Evolutionary conservation across 768 basidiomycete genomes (phyloP).

Genomic region (Daedaleopsis nitida): DNA sequence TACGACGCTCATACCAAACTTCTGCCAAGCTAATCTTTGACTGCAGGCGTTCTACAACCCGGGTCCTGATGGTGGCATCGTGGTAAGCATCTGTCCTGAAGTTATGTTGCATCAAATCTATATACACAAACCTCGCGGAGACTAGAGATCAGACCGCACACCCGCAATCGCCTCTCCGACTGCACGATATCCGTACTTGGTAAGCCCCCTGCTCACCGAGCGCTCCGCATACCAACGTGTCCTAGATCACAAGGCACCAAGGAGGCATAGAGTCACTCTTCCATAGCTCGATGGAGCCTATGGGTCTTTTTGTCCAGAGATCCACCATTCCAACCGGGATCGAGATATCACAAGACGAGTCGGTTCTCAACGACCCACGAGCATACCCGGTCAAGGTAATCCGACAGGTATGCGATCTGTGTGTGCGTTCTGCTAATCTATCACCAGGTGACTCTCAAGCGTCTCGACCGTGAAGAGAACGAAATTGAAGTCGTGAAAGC

Average conservation of each 20-base stretch:
- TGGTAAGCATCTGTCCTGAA: slow-evolving; percentile 44
- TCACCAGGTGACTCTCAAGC: slow-evolving; percentile 49
- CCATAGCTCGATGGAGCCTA: slow-evolving; percentile 51
- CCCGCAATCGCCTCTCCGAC: slow-evolving; percentile 24
- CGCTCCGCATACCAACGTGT: not conserved
- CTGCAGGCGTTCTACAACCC: slow-evolving; percentile 79
- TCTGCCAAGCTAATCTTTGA: not conserved
- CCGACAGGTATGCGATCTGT: not conserved
- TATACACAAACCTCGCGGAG: not conserved
- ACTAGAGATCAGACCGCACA: not conserved
- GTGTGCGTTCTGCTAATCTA: slow-evolving; percentile 1
- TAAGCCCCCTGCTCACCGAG: not conserved
- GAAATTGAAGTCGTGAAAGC: slow-evolving; percentile 62
- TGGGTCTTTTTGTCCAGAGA: slow-evolving; percentile 53
- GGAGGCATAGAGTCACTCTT: slow-evolving; percentile 66
- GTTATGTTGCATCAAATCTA: too few relatives aligned
- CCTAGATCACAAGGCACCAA: slow-evolving; percentile 62
- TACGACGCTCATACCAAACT: slow-evolving; percentile 10
- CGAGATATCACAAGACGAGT: slow-evolving; percentile 44
- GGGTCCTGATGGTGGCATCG: slow-evolving; percentile 57
- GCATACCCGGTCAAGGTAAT: slow-evolving; percentile 37
- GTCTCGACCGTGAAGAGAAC: slow-evolving; percentile 38
- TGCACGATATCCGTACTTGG: not conserved
- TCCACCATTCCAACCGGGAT: slow-evolving; percentile 54
- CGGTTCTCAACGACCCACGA: slow-evolving; percentile 44